A percentile compares a stretch with the other conserved stretches of the same genome.
phyloP scores from a whole-genome alignment of 148 eudicot species.

The Rhododendron molle region DNA sequence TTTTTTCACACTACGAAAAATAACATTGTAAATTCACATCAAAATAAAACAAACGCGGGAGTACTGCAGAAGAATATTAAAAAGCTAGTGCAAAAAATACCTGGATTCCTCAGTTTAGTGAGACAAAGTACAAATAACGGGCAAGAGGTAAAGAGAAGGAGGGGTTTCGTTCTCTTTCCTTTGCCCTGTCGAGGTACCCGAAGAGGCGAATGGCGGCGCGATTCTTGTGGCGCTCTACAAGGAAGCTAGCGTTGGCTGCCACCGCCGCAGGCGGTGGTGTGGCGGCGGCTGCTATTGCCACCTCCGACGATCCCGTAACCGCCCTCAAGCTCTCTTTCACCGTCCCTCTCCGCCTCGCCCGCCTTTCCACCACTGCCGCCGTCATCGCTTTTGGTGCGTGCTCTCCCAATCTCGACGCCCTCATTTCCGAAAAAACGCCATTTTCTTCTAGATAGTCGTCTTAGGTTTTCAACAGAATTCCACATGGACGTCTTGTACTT shows the following conservation, averaged over 20 bases:
- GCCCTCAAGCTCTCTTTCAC: conserved; percentile 60
- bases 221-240: conserved; percentile 46
- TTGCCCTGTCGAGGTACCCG: neutral
- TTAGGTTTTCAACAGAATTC: neutral
- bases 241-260: conserved; percentile 41
- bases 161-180: neutral
- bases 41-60: no score
- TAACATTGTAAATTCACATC: neutral
- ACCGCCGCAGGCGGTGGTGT: conserved; percentile 53
- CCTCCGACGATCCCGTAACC: conserved; percentile 72
- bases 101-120: no score
- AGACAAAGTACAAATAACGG: neutral
- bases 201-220: conserved; percentile 52
- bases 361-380: conserved; percentile 71
- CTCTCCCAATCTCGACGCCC: neutral
- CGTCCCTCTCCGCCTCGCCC: conserved; percentile 78
- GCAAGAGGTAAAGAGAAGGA: neutral
- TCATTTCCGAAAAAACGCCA: neutral
- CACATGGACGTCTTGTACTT: neutral
- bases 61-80: no score
- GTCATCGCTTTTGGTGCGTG: conserved; percentile 63
- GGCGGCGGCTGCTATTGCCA: conserved; percentile 53
- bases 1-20: neutral
- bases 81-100: no score
- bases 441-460: neutral